phyloP scores from a whole-genome alignment of 768 basidiomycete species.

The Mycena chlorophos region DNA sequence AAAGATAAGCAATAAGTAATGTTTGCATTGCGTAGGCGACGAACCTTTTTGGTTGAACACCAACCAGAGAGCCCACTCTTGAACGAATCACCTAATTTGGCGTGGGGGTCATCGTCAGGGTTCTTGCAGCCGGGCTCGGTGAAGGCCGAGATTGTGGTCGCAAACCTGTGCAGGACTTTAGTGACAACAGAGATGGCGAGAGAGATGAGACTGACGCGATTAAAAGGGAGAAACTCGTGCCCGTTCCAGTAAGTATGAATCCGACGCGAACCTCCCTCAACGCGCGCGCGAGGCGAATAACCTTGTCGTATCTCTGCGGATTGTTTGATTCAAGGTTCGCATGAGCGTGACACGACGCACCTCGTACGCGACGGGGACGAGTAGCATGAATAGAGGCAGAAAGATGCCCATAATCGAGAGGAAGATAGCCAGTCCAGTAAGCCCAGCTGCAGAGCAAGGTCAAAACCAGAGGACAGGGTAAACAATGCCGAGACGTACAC shows the following conservation, averaged over 20 bases:
- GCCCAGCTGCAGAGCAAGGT: conserved; percentile 61
- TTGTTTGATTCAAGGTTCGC: not conserved
- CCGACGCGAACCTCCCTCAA: conserved; percentile 80
- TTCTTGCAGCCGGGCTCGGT: conserved; percentile 90
- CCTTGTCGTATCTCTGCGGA: conserved; percentile 69
- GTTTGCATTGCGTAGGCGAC: too few species aligned
- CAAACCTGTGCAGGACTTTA: conserved; percentile 48
- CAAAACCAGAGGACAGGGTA: conserved; percentile 10
- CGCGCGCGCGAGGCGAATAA: conserved; percentile 74
- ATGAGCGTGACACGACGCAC: not conserved
- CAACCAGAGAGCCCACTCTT: conserved; percentile 69
- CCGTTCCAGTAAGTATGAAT: conserved; percentile 78
- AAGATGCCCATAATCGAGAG: conserved; percentile 71
- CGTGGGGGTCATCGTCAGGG: conserved; percentile 77
- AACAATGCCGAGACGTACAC: conserved; percentile 54
- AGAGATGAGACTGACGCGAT: conserved; percentile 61
- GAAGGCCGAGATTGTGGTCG: conserved; percentile 82
- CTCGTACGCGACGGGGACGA: conserved; percentile 78
- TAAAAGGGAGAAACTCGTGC: conserved; percentile 65
- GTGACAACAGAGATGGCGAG: conserved; percentile 7
- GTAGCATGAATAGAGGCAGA: conserved; percentile 69
- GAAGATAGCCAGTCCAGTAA: conserved; percentile 85
- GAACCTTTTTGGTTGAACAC: conserved; percentile 93
- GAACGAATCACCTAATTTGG: conserved; percentile 64
- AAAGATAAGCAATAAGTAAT: too few species aligned